phyloP scores from a whole-genome alignment of 768 basidiomycete species.

The Steccherinum ochraceum region DNA sequence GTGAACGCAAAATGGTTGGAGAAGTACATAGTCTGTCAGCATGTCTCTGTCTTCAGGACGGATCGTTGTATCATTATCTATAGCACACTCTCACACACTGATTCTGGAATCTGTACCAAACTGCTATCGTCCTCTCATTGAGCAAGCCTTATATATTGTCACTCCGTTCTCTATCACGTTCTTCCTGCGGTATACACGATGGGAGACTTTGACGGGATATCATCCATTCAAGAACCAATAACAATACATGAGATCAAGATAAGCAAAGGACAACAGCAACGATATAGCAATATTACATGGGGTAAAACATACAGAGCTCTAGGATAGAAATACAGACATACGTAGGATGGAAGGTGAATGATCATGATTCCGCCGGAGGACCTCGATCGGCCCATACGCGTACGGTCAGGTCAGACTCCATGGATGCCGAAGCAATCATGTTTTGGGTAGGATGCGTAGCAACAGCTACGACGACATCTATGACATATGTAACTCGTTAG shows the following conservation, averaged over 20 bases:
- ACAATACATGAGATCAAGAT: slow-evolving; percentile 4
- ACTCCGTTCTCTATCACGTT: too few species aligned
- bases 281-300: background rate
- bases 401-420: slow-evolving; percentile 78
- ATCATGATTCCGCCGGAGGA: slow-evolving; percentile 2
- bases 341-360: background rate
- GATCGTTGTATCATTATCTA: slow-evolving; percentile 2
- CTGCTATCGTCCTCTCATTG: background rate
- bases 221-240: too few species aligned
- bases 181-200: too few species aligned
- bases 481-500: slow-evolving; percentile 3
- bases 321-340: background rate
- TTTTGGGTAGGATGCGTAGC: slow-evolving; percentile 75
- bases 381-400: slow-evolving; percentile 71
- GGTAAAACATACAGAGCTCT: background rate
- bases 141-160: background rate
- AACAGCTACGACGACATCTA: slow-evolving; percentile 27
- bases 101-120: background rate
- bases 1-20: background rate
- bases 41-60: background rate
- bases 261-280: slow-evolving; percentile 1
- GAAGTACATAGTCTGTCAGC: background rate
- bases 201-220: too few species aligned
- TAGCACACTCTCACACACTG: slow-evolving; percentile 5
- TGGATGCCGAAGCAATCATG: slow-evolving; percentile 82